Percentiles rank a stretch among this genome's conserved stretches.
Evolutionary conservation across 371 early-diverging fungal genomes (phyloP).

Genomic region (Lichtheimia ornata): DNA sequence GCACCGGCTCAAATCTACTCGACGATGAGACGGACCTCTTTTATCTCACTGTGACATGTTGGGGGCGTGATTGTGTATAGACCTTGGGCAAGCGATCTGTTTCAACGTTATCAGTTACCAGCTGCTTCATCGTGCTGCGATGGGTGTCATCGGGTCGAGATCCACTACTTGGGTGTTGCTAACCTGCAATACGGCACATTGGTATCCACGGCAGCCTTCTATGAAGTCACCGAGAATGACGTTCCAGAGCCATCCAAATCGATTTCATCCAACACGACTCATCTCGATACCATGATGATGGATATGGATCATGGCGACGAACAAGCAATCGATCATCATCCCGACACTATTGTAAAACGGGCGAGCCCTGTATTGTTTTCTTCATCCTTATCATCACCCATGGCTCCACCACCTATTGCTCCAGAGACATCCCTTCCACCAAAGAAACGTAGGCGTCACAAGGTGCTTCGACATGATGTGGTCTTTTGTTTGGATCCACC

Average conservation of each 20-base stretch:
- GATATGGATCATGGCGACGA: constrained; percentile 1
- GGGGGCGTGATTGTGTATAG: constrained; percentile 6
- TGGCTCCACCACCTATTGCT: background rate
- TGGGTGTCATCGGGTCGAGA: constrained; percentile 21
- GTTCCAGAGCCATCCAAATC: background rate
- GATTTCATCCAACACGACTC: background rate
- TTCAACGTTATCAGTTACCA: constrained; percentile 21
- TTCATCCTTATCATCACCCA: constrained; percentile 2
- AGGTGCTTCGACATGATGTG: constrained; percentile 18
- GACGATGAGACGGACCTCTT: background rate
- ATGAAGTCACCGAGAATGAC: constrained; percentile 41
- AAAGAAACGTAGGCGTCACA: constrained; percentile 16
- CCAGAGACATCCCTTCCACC: constrained; percentile 8
- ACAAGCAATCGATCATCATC: background rate
- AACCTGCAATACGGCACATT: constrained; percentile 17
- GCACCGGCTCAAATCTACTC: background rate
- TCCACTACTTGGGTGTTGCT: constrained; percentile 32
- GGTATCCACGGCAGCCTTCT: constrained; percentile 24
- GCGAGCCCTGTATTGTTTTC: background rate
- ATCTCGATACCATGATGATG: background rate
- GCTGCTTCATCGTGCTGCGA: constrained; percentile 6
- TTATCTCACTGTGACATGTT: background rate
- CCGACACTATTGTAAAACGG: background rate
- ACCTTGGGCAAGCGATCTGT: constrained; percentile 25
- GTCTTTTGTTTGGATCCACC: constrained; percentile 14